Percentiles rank a stretch among this genome's conserved stretches.
Evolutionary conservation across 2,329 filamentous ascomycete species (phyloP).

Genomic region (Endoconidiophora polonica): DNA sequence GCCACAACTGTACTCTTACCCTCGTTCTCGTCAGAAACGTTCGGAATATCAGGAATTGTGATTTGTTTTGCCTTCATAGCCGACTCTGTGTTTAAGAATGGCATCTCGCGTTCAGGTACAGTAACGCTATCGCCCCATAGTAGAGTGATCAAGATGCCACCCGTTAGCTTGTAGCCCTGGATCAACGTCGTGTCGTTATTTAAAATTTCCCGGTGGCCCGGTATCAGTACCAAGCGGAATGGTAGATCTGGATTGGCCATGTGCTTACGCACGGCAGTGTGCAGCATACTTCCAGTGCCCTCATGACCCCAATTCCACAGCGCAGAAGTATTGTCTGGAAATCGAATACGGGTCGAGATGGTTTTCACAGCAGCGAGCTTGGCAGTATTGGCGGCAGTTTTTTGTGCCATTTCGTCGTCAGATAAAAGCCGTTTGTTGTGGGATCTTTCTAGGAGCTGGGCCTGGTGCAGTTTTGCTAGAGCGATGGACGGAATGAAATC

Average conservation of each 20-base stretch:
- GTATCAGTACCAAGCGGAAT: constrained; percentile 56
- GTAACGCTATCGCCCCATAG: constrained; percentile 52
- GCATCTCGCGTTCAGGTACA: constrained; percentile 33
- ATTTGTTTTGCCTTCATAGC: constrained; percentile 49
- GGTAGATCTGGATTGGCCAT: constrained; percentile 47
- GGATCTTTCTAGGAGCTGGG: constrained; percentile 40
- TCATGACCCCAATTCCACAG: constrained; percentile 51
- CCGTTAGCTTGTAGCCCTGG: constrained; percentile 50
- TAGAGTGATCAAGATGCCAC: constrained; percentile 52
- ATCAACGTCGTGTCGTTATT: constrained; percentile 44
- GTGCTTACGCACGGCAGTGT: constrained; percentile 55
- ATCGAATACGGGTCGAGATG: constrained; percentile 63
- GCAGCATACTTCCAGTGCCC: constrained; percentile 55
- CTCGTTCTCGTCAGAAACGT: constrained; percentile 24
- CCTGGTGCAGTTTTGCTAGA: constrained; percentile 61
- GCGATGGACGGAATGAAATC: constrained; percentile 62
- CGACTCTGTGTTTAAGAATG: constrained; percentile 42
- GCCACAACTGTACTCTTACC: constrained; percentile 16
- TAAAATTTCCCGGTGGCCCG: constrained; percentile 31
- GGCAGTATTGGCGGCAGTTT: constrained; percentile 47
- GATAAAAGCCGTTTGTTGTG: constrained; percentile 66
- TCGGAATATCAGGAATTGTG: constrained; percentile 41
- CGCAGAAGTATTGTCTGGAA: constrained; percentile 71
- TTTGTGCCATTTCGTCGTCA: constrained; percentile 62
- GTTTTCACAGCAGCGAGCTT: constrained; percentile 48